Percentiles rank a stretch among this genome's conserved stretches.
phyloP scores from a whole-genome alignment of 305 asterid genomes.

The Petunia hybrid region DNA sequence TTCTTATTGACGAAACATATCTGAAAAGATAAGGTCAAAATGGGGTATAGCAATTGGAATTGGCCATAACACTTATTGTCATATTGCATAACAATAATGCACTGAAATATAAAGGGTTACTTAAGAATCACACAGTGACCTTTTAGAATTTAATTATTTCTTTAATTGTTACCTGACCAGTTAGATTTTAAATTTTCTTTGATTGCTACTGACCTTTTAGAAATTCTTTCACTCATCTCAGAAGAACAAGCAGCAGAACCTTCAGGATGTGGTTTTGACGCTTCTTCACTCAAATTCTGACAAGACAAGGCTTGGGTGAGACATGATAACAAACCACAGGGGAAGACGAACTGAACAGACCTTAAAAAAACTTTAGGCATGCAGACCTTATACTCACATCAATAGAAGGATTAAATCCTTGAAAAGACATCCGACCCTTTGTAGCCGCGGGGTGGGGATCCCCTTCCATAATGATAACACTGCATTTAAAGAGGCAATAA shows the following conservation, averaged over 20 bases:
- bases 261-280: conserved; percentile 53
- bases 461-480: conserved; percentile 82
- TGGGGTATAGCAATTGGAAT: not conserved
- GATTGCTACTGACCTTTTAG: conserved; percentile 46
- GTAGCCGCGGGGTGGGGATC: conserved; percentile 81
- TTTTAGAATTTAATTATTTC: no score
- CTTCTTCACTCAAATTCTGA: conserved; percentile 77
- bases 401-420: conserved; percentile 86
- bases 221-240: conserved; percentile 48
- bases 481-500: conserved; percentile 50
- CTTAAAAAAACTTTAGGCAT: conserved; percentile 32
- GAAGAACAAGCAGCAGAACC: conserved; percentile 61
- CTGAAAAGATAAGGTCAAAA: not conserved
- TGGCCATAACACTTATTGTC: not conserved
- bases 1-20: not conserved
- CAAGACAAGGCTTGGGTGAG: conserved; percentile 42
- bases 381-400: conserved; percentile 75
- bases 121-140: no score
- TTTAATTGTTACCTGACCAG: no score
- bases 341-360: conserved; percentile 25
- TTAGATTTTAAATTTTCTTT: no score
- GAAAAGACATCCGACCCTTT: conserved; percentile 92
- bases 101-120: no score
- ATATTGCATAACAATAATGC: not conserved
- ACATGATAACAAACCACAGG: conserved; percentile 37